phyloP scores from a whole-genome alignment of 148 eudicot species.

The Nepenthes mirabilis region DNA sequence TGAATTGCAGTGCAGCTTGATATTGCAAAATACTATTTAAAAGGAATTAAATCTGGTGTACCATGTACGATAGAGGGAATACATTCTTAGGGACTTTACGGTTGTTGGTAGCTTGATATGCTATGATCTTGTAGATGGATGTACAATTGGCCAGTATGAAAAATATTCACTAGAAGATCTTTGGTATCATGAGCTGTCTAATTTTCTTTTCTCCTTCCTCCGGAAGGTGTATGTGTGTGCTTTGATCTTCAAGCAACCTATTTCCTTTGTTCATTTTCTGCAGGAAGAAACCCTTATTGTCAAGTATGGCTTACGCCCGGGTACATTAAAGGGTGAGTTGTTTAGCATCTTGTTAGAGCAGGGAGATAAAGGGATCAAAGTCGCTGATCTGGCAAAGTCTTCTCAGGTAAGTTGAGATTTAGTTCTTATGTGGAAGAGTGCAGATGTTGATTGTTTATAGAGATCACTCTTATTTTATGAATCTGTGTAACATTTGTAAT shows the following conservation, averaged over 20 bases:
- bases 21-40: too few relatives aligned
- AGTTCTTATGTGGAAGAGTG: background rate
- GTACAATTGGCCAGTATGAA: too few relatives aligned
- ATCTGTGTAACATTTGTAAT: conserved; percentile 2
- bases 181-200: too few relatives aligned
- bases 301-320: conserved; percentile 59
- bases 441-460: background rate
- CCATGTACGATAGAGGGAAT: too few relatives aligned
- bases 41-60: too few relatives aligned
- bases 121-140: too few relatives aligned
- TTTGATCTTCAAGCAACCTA: conserved; percentile 1
- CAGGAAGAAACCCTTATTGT: conserved; percentile 54
- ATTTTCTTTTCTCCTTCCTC: too few relatives aligned
- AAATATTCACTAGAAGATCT: too few relatives aligned
- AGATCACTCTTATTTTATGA: background rate
- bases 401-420: conserved; percentile 32
- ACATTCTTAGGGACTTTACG: too few relatives aligned
- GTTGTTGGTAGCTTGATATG: too few relatives aligned
- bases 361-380: conserved; percentile 57
- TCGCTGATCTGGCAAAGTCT: conserved; percentile 49
- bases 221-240: background rate
- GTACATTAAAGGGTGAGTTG: conserved; percentile 81
- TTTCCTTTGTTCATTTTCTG: conserved; percentile 11
- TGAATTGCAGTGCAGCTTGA: too few relatives aligned
- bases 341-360: conserved; percentile 51